Evolutionary conservation across 2,329 filamentous ascomycete species (phyloP).

Genomic region (Pseudogymnoascus sp.): DNA sequence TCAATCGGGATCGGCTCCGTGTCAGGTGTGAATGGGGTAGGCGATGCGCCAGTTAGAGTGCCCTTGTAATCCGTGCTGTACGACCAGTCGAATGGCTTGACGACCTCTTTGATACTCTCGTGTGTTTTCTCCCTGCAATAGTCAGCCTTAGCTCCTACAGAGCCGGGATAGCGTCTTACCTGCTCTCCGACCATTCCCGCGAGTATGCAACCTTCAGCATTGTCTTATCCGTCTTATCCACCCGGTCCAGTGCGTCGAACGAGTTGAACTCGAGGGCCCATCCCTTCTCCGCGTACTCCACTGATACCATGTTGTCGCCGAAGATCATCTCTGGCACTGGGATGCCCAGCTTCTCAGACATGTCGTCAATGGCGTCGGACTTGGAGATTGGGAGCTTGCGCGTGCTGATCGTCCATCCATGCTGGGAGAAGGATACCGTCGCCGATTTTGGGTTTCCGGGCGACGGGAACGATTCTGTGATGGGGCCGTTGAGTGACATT

Average conservation of each 20-base stretch:
- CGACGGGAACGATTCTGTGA: slow-evolving; percentile 47
- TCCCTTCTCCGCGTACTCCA: slow-evolving; percentile 64
- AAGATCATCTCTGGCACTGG: slow-evolving; percentile 98
- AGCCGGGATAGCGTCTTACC: slow-evolving; percentile 13
- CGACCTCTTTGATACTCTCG: slow-evolving; percentile 81
- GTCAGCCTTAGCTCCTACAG: slow-evolving; percentile 11
- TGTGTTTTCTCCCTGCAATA: slow-evolving; percentile 64
- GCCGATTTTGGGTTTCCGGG: slow-evolving; percentile 42
- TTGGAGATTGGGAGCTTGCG: slow-evolving; percentile 94
- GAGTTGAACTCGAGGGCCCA: slow-evolving; percentile 80
- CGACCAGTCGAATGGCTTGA: slow-evolving; percentile 97
- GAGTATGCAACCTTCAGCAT: slow-evolving; percentile 96
- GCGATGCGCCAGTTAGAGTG: slow-evolving; percentile 39
- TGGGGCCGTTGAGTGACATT: slow-evolving; percentile 26
- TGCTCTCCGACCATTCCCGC: slow-evolving; percentile 62
- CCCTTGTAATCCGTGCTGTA: slow-evolving; percentile 86
- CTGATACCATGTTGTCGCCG: slow-evolving; percentile 77
- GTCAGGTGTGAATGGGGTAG: slow-evolving; percentile 21
- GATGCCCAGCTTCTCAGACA: slow-evolving; percentile 72
- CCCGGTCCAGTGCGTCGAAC: slow-evolving; percentile 76
- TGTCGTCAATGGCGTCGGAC: slow-evolving; percentile 76
- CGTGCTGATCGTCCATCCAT: slow-evolving; percentile 65
- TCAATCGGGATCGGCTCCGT: slow-evolving; percentile 64
- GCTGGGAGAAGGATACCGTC: slow-evolving; percentile 49
- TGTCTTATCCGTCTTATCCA: slow-evolving; percentile 85